Conservation (phyloP, 2,329 filamentous ascomycete genomes). For the Xylariaceae sp. region DNA sequence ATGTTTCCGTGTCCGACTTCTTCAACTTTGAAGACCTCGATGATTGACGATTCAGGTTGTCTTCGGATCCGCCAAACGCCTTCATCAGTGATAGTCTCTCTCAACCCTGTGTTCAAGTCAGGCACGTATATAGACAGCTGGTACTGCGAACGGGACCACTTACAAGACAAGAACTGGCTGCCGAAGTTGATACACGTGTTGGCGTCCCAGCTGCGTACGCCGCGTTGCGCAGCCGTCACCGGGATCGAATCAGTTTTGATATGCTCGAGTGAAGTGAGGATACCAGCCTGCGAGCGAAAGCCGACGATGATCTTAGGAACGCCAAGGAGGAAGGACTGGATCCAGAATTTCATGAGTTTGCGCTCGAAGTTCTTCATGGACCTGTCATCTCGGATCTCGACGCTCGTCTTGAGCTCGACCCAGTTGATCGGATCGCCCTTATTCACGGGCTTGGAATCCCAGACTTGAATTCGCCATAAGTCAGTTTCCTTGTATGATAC, state of each 20-base stretch:
- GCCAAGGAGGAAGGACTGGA: slow-evolving; percentile 89
- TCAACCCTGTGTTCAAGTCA: slow-evolving; percentile 49
- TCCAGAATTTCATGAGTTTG: slow-evolving; percentile 94
- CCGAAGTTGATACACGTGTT: slow-evolving; percentile 93
- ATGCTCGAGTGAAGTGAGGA: slow-evolving; percentile 68
- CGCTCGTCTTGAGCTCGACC: slow-evolving; percentile 92
- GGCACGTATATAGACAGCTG: not conserved
- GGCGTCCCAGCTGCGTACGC: slow-evolving; percentile 75
- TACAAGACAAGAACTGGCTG: slow-evolving; percentile 69
- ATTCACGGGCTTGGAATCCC: slow-evolving; percentile 70
- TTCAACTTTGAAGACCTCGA: slow-evolving; percentile 70
- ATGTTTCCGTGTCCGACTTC: slow-evolving; percentile 72
- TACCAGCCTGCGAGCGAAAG: slow-evolving; percentile 69
- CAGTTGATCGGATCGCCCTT: slow-evolving; percentile 71
- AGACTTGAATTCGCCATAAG: slow-evolving; percentile 47
- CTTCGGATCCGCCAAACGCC: slow-evolving; percentile 79
- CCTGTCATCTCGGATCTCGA: slow-evolving; percentile 60
- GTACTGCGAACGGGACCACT: slow-evolving; percentile 27
- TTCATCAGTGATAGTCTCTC: slow-evolving; percentile 58
- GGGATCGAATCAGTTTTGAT: slow-evolving; percentile 77
- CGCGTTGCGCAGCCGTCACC: slow-evolving; percentile 61
- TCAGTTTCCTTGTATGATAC: slow-evolving; percentile 4
- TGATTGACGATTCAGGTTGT: slow-evolving; percentile 52
- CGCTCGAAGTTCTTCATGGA: slow-evolving; percentile 75
- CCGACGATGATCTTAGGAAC: slow-evolving; percentile 90